Evolutionary conservation across 1,284 basidiomycete species (phyloP), one percentile per base, ranked within the genome.

Genomic region (Flammula alnicola): DNA sequence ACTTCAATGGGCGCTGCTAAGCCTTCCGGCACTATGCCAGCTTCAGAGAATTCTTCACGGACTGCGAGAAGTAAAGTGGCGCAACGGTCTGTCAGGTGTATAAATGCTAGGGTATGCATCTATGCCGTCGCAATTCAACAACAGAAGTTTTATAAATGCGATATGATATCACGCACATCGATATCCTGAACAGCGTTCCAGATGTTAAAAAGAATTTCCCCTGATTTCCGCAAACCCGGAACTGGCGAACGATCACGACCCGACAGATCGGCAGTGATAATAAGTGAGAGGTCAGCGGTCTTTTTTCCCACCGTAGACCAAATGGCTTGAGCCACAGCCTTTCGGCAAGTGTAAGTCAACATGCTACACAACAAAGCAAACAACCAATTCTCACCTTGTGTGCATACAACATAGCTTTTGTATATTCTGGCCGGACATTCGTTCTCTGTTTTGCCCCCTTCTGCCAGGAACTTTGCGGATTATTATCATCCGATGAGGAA

Each of bases 161-260:
- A 12, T 5, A n/a, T n/a, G n/a, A n/a, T n/a, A n/a, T n/a, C n/a
- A 71, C 82, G 59, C 54, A 88, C 86, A 54, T 88, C 84, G 19
- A 88, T 81, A 26, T 68, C 55, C 41, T 83, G 73, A 17, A 83
- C 67, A 0, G 81, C 71, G 45, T 84, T 77, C 86, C 86, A 88
- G 16, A 88, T 83, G 11, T 66, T 65, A n/a, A 87, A 54, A 25
- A 88, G 60, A 4, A 75, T 75, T 31, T 65, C 69, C 0, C 81
- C 84, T 0, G 78, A 80, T 14, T 73, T 65, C 4, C 71, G 69
- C 1, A 88, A 68, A 0, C 83, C 84, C 0, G 78, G 76, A 19
- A 87, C n/a, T 9, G 86, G 84, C 0, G 71, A n/a, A n/a, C n/a
- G n/a, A n/a, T n/a, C 79, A 23, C 83, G 69, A 7, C 76, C 68